Evolutionary conservation across 2,329 filamentous ascomycete species (phyloP).

Genomic region (Phoma sp.): DNA sequence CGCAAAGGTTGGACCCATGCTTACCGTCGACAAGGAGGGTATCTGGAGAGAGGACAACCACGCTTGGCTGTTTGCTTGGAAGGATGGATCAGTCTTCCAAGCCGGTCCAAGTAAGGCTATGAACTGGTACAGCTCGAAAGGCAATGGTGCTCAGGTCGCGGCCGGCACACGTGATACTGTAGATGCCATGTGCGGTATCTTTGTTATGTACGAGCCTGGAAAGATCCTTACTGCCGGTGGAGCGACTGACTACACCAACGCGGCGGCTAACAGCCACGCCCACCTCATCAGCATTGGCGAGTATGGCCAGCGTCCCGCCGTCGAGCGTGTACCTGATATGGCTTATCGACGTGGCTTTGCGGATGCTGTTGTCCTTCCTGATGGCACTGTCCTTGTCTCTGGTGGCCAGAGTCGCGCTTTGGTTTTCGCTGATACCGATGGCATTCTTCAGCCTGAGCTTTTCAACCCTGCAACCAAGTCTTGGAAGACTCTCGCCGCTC

Average conservation of each 20-base stretch:
- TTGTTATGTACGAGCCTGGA: slow-evolving; percentile 38
- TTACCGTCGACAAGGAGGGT: slow-evolving; percentile 33
- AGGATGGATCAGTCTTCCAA: slow-evolving; percentile 30
- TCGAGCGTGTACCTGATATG: slow-evolving; percentile 37
- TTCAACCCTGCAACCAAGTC: slow-evolving; percentile 34
- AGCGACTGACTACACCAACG: slow-evolving; percentile 33
- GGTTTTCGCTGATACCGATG: slow-evolving; percentile 33
- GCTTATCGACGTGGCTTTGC: slow-evolving; percentile 33
- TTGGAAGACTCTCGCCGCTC: slow-evolving; percentile 31
- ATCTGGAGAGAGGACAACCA: slow-evolving; percentile 37
- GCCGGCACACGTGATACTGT: slow-evolving; percentile 30
- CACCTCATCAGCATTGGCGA: slow-evolving; percentile 33
- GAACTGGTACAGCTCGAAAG: slow-evolving; percentile 37
- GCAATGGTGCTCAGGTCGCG: slow-evolving; percentile 24
- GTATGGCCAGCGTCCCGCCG: slow-evolving; percentile 23
- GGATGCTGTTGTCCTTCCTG: slow-evolving; percentile 37
- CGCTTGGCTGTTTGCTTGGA: slow-evolving; percentile 34
- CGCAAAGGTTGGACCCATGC: slow-evolving; percentile 25
- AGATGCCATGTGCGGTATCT: slow-evolving; percentile 35
- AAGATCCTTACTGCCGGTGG: slow-evolving; percentile 37
- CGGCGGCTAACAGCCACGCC: slow-evolving; percentile 28
- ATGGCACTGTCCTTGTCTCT: slow-evolving; percentile 36
- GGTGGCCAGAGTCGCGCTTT: slow-evolving; percentile 33
- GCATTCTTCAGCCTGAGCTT: slow-evolving; percentile 33
- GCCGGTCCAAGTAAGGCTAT: slow-evolving; percentile 33